Conservation (phyloP, 2,329 filamentous ascomycete genomes). For the Exophiala spinifera region DNA sequence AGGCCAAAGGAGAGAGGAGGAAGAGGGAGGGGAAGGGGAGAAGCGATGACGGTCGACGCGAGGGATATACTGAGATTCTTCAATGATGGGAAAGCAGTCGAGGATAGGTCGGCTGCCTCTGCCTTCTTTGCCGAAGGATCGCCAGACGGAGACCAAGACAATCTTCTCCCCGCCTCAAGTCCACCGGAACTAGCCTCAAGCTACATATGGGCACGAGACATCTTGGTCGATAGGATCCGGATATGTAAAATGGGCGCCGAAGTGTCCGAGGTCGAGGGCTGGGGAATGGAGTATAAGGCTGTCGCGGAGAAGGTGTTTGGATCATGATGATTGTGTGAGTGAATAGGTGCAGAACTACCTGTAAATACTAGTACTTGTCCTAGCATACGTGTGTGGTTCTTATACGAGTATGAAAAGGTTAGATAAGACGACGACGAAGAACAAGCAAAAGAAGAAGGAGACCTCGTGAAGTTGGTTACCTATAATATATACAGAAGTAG, state of each 20-base stretch:
- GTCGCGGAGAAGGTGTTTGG: conserved; percentile 40
- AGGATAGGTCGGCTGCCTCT: not conserved
- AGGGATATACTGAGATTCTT: conserved; percentile 35
- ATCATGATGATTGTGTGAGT: not conserved
- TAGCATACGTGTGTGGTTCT: too few relatives aligned
- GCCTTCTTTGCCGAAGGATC: too few relatives aligned
- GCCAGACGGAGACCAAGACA: too few relatives aligned
- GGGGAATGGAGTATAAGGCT: conserved; percentile 53
- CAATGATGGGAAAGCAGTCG: conserved; percentile 30
- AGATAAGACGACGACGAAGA: too few relatives aligned
- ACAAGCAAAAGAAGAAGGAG: too few relatives aligned
- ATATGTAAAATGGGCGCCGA: conserved; percentile 88
- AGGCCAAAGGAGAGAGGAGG: conserved; percentile 19
- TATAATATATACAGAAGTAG: too few relatives aligned
- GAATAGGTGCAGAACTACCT: too few relatives aligned
- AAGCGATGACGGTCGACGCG: conserved; percentile 47
- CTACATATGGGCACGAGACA: conserved; percentile 66
- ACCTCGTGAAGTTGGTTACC: too few relatives aligned
- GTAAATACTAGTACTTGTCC: too few relatives aligned
- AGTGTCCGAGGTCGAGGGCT: conserved; percentile 52
- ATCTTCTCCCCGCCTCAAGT: too few relatives aligned
- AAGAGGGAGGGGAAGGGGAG: not conserved
- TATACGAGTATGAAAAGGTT: too few relatives aligned
- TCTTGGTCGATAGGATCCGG: conserved; percentile 67
- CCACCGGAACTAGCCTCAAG: too few relatives aligned